Evolutionary conservation across 345 rosid species (phyloP).

Genomic region (Iberis pinnata): DNA sequence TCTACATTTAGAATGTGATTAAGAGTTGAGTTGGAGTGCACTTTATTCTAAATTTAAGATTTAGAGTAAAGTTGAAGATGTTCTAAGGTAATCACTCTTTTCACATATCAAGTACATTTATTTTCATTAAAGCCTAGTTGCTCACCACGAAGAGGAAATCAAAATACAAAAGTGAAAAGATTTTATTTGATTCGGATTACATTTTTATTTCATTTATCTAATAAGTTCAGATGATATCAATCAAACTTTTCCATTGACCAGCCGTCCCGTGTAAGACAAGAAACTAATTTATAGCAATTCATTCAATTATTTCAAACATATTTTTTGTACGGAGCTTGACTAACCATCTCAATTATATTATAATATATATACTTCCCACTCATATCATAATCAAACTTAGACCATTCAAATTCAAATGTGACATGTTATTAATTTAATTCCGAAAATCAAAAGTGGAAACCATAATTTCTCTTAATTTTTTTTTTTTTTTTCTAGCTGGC

Average conservation of each 20-base stretch:
- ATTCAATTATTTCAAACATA: slow-evolving; percentile 6
- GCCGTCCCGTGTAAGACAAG: slow-evolving; percentile 17
- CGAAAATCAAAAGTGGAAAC: slow-evolving; percentile 1
- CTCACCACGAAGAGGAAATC: too few species aligned
- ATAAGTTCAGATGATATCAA: slow-evolving; percentile 18
- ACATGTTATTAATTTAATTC: neutral
- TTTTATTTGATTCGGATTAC: too few species aligned
- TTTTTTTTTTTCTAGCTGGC: neutral
- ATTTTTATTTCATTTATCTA: slow-evolving; percentile 4
- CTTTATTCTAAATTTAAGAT: too few species aligned
- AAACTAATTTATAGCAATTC: neutral
- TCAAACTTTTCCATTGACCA: slow-evolving; percentile 11
- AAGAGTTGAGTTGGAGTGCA: too few species aligned
- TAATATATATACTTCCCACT: neutral
- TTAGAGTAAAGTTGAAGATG: too few species aligned
- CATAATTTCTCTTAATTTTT: neutral
- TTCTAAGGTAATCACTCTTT: too few species aligned
- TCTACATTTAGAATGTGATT: too few species aligned
- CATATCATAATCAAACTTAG: neutral
- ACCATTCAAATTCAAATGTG: slow-evolving; percentile 4
- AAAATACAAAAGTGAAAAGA: too few species aligned
- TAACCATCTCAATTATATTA: neutral
- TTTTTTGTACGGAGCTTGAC: slow-evolving; percentile 14
- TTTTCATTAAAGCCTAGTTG: too few species aligned
- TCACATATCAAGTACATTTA: too few species aligned